Evolutionary conservation across 306 rosid genomes (phyloP), one percentile per base, ranked within the genome.

Genomic region (Rubus parviflorus): DNA sequence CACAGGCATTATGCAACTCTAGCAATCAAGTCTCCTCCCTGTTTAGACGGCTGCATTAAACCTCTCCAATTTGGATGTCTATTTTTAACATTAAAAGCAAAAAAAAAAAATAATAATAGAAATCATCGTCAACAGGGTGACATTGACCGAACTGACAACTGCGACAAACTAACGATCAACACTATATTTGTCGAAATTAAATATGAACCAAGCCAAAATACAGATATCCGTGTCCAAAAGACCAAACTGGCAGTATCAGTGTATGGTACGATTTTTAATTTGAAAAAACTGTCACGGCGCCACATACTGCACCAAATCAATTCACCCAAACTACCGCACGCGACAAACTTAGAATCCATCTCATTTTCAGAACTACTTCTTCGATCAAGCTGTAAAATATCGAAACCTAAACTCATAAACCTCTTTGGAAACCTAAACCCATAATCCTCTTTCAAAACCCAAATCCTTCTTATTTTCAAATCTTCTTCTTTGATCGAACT

Each of bases 1-100:
- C 47, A 37, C 70, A 17, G 23, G 70, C 23, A 40, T 65, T 40
- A 65, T 38, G 47, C 70, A 65, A 64, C 48, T 65, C 70, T 17
- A 3, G 70, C 25, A 16, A 38, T 64, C 25, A 64, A 64, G 70
- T 8, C 15, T 38, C 14, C 47, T 40, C 70, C 48, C 47, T 65
- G 70, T 5, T 40, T 40, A 19, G 48, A 19, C 70, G 70, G 70
- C 70, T 17, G 70, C 48, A 65, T 65, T 65, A 17, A 65, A 38
- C 25, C 48, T 64, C 23, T 17, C 15, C 46, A 13, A 8, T 63
- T 62, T 15, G 45, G 68, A 62, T 62, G 45, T 15, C 45, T 62
- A 19, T 62, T 35, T 22, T 62, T 6, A 35, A 62, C 68, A 14
- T 62, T 62, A 13, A 35, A 30, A 3, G 9, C 10, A 47, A 47